A percentile compares a stretch with the other conserved stretches of the same genome.
Evolutionary conservation across 176 grass and related monocot genomes (phyloP).

Genomic region (Hordeum marinum): DNA sequence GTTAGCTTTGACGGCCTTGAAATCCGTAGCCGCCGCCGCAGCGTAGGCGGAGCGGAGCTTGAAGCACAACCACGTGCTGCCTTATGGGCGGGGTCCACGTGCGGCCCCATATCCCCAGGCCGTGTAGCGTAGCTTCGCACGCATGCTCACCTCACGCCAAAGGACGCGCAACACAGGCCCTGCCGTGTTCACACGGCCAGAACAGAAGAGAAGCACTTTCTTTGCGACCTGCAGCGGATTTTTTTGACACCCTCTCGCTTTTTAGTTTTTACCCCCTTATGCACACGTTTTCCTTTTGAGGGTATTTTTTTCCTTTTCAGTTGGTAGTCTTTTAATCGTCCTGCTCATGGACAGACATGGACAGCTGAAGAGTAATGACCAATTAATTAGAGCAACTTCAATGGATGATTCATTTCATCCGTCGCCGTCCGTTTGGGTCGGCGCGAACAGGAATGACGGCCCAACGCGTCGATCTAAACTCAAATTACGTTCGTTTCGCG

Average conservation of each 20-base stretch:
- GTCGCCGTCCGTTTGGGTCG: too few species aligned
- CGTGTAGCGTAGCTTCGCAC: conserved; percentile 25
- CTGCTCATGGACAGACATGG: background rate
- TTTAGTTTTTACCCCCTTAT: background rate
- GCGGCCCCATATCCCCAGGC: conserved; percentile 10
- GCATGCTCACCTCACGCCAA: conserved; percentile 24
- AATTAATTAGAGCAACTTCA: too few species aligned
- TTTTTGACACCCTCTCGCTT: background rate
- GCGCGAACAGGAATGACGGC: too few species aligned
- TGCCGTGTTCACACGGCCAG: background rate
- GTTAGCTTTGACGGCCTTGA: conserved; percentile 53
- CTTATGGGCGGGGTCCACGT: conserved; percentile 26
- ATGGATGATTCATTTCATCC: too few species aligned
- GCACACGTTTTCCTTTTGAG: background rate
- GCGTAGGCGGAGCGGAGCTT: background rate
- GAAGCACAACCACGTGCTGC: conserved; percentile 43
- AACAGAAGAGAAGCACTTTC: background rate
- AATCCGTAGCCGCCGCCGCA: conserved; percentile 49
- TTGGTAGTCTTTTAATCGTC: background rate
- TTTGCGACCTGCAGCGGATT: background rate
- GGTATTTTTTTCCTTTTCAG: too few species aligned
- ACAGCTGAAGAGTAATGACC: background rate
- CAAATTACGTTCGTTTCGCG: too few species aligned
- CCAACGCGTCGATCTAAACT: too few species aligned
- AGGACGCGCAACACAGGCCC: background rate